Conservation (phyloP, 495 filamentous ascomycete genomes). For the Aspergillus panamensis region DNA sequence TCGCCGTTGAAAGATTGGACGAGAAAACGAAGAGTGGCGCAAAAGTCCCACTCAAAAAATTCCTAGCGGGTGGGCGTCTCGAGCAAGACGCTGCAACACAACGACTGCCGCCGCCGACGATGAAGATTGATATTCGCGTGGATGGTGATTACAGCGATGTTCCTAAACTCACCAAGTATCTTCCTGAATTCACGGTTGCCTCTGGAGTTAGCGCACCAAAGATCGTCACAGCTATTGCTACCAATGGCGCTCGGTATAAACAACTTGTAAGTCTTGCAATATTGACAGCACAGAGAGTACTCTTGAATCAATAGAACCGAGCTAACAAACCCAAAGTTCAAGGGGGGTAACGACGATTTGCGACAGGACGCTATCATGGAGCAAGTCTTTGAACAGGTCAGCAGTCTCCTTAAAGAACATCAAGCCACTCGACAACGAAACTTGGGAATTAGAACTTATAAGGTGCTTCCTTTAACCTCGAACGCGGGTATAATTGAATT, state of each 20-base stretch:
- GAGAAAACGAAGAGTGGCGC: slow-evolving; percentile 64
- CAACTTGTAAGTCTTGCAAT: slow-evolving; percentile 61
- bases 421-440: slow-evolving; percentile 82
- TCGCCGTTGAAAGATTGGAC: slow-evolving; percentile 62
- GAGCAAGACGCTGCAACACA: slow-evolving; percentile 53
- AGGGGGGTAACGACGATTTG: slow-evolving; percentile 90
- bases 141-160: slow-evolving; percentile 72
- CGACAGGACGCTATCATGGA: slow-evolving; percentile 99
- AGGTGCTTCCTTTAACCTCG: slow-evolving; percentile 82
- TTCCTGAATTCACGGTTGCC: slow-evolving; percentile 74
- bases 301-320: not conserved
- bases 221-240: slow-evolving; percentile 74
- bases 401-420: slow-evolving; percentile 78
- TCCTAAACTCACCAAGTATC: slow-evolving; percentile 66
- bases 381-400: slow-evolving; percentile 96
- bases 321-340: slow-evolving; percentile 54
- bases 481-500: slow-evolving; percentile 95
- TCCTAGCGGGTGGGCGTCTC: slow-evolving; percentile 52
- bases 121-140: slow-evolving; percentile 72
- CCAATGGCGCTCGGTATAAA: slow-evolving; percentile 74
- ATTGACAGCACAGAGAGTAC: not conserved
- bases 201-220: slow-evolving; percentile 89
- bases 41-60: slow-evolving; percentile 58
- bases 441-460: slow-evolving; percentile 88
- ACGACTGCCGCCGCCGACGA: slow-evolving; percentile 81